Evolutionary conservation across 805 yeast genomes (phyloP), one percentile per base, ranked within the genome.

Genomic region (Hermanozyma aechmeae): DNA sequence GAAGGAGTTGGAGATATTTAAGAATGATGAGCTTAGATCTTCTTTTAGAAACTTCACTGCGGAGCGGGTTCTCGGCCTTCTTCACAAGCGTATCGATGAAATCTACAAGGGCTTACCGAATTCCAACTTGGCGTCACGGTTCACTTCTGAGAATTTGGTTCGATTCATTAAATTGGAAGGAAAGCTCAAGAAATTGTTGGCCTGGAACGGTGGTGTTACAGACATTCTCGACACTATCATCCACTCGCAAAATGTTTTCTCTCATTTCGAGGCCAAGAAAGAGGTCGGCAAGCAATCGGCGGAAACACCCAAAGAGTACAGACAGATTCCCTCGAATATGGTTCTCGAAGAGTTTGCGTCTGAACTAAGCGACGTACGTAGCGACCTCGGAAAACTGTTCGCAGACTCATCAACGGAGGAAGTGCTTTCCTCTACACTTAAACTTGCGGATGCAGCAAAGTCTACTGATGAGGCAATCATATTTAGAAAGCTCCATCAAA

Each of bases 301-400:
- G 14, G 18, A 7, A 5, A 25, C 23, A 21, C 19, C 24, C 8
- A 14, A 15, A 2, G 9, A 28, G 3, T 58, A 58, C 31, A 45
- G 31, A 21, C 60, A 54, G 24, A 23, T 56, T 3, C 64, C 65
- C 3, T 58, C 54, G 15, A 51, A 50, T 30, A 49, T 58, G 38
- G 28, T 34, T 18, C 37, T 60, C 18, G 59, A 58, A 19, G 61
- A 60, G 27, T 60, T 41, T 33, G 26, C 39, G n/a, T 38, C 31
- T 15, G 67, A 60, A 31, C 42, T 60, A 10, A 32, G 32, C 9
- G 41, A 45, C 24, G 32, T 59, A n/a, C 48, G 43, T 24, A 20
- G 23, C 5, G 34, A 28, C 11, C 34, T 55, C 21, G 42, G 39
- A 2, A 35, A 24, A 3, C 29, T 41, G 3, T 60, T 56, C 32